These are phyloP conservation scores for Laetiporus sulphureus DNA, from an alignment of 1,284 basidiomycete species.

Conservation along the genomic window DNA sequence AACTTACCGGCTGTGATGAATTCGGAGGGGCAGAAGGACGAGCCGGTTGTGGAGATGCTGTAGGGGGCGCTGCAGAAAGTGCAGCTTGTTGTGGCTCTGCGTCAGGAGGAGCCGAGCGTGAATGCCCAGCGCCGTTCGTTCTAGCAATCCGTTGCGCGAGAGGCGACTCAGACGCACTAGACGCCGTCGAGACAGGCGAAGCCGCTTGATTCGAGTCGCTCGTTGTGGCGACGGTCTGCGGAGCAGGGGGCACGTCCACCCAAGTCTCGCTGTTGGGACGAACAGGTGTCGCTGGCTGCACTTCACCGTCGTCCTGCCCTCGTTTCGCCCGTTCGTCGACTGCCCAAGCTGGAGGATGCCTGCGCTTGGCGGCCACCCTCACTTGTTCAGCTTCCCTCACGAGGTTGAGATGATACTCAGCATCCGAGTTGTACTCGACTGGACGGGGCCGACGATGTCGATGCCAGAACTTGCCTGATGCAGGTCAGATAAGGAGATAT, in stretches of 20 bases:
- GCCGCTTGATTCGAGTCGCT: slow-evolving; percentile 45
- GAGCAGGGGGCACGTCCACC: slow-evolving; percentile 20
- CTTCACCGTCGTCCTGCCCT: slow-evolving; percentile 43
- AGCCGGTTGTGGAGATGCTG: slow-evolving; percentile 4
- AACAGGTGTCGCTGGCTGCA: slow-evolving; percentile 48
- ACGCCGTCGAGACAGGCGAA: slow-evolving; percentile 63
- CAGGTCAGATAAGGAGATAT: slow-evolving; percentile 5
- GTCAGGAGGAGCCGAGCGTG: slow-evolving; percentile 21
- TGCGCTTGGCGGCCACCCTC: slow-evolving; percentile 42
- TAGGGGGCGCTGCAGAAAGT: slow-evolving; percentile 4
- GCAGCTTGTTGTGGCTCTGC: slow-evolving; percentile 1
- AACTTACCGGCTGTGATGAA: slow-evolving; percentile 11
- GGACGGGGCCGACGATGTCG: slow-evolving; percentile 70
- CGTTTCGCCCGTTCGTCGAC: slow-evolving; percentile 31
- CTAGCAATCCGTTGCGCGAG: slow-evolving; percentile 51
- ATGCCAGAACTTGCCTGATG: slow-evolving; percentile 79
- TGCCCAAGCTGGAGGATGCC: slow-evolving; percentile 30
- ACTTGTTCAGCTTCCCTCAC: slow-evolving; percentile 49
- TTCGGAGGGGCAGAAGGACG: slow-evolving; percentile 8
- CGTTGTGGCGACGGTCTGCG: slow-evolving; percentile 12
- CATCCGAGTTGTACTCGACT: slow-evolving; percentile 69
- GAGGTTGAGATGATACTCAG: slow-evolving; percentile 57
- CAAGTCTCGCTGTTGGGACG: slow-evolving; percentile 38
- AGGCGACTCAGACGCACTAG: slow-evolving; percentile 64
- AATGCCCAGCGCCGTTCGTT: slow-evolving; percentile 39